Evolutionary conservation across 345 rosid genomes (phyloP), one percentile per base, ranked within the genome.

Genomic region (Theobroma cacao): DNA sequence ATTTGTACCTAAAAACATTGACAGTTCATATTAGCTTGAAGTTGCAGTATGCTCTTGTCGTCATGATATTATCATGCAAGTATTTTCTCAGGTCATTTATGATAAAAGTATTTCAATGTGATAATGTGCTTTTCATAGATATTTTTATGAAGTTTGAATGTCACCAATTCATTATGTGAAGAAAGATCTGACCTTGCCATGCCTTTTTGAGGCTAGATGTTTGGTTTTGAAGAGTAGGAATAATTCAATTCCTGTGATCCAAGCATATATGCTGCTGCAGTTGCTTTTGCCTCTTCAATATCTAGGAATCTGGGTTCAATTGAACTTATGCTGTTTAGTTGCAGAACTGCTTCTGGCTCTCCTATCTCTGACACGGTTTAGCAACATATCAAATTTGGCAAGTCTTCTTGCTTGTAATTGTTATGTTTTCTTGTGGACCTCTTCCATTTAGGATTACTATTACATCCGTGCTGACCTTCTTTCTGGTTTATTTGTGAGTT

Each of bases 1-100:
- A 74, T 73, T 80, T 87, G 86, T 84, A 78, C 77, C 66, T 65
- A 53, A 74, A 61, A 76, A 67, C 33, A 61, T 72, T 63, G 78
- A 69, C 59, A 67, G 72, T 75, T 80, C 77, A 65, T 82, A 41
- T 71, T 75, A 58, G 74, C 53, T 52, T 74, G 34, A 22, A 50
- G 52, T 59, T 78, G 77, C 78, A 41, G 26, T 66, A 71, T 76
- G 38, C 67, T 78, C 2, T 79, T 74, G 10, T 45, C 26, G 52
- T 73, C 75, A 77, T 75, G 74, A 22, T 48, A 47, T 64, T 77
- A 75, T 78, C 38, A 20, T 70, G 72, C 72, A 65, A 70, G 30
- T 61, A 75, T 74, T 60, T 43, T 78, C 40, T 53, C 26, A 48
- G 28, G 20, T 78, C 47, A 52, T 84, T 30, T 62, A 43, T 77